These are phyloP conservation scores for Termitomyces sp. DNA, from an alignment of 768 basidiomycete species.

Conservation along the genomic window DNA sequence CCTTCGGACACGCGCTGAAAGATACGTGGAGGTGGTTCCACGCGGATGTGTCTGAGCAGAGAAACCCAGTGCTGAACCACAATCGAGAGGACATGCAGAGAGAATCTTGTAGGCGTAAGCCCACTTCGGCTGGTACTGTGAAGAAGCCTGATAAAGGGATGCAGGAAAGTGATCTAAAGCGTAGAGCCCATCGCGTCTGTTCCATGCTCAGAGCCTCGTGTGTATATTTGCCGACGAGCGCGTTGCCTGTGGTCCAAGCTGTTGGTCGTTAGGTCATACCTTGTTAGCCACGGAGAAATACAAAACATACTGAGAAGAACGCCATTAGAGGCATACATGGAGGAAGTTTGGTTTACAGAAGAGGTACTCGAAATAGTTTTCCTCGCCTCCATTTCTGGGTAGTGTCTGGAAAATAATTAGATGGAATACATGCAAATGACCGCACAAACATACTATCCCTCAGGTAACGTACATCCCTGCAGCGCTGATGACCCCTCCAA, in stretches of 20 bases:
- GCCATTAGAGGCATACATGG: constrained; percentile 51
- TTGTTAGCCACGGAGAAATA: background rate
- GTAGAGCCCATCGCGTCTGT: constrained; percentile 17
- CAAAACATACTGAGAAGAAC: constrained; percentile 36
- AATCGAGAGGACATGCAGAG: constrained; percentile 48
- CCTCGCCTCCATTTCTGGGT: constrained; percentile 67
- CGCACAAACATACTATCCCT: constrained; percentile 27
- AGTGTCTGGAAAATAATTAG: constrained; percentile 34
- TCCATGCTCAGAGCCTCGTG: constrained; percentile 21
- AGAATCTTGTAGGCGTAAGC: constrained; percentile 54
- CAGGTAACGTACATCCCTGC: constrained; percentile 40
- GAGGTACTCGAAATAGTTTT: constrained; percentile 65
- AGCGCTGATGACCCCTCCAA: constrained; percentile 36
- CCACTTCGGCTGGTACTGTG: constrained; percentile 41
- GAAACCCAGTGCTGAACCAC: constrained; percentile 43
- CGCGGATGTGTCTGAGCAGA: constrained; percentile 29
- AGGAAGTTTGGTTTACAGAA: constrained; percentile 57
- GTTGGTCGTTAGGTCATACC: background rate
- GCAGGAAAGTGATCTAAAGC: constrained; percentile 25
- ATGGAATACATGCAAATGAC: background rate
- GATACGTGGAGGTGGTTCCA: constrained; percentile 23
- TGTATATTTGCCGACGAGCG: constrained; percentile 49
- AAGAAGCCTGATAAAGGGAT: constrained; percentile 30
- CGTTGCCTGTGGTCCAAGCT: constrained; percentile 30
- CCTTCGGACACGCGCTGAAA: constrained; percentile 31